These are phyloP conservation scores for Penicillium sp. DNA, from an alignment of 2,329 filamentous ascomycete species.

Conservation along the genomic window DNA sequence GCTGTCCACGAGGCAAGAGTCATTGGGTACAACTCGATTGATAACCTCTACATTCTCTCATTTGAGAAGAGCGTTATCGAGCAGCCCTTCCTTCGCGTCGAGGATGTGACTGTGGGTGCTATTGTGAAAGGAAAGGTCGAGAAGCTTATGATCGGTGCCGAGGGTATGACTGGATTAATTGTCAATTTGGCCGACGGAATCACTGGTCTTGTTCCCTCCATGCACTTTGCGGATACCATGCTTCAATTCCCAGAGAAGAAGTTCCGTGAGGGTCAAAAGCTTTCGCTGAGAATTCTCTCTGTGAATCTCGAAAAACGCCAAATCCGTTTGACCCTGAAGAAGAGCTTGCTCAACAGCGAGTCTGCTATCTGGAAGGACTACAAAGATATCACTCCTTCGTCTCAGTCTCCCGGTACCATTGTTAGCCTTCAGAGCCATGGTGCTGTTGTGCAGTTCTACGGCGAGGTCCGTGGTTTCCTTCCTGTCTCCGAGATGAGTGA, in stretches of 20 bases:
- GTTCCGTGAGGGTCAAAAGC: conserved; percentile 79
- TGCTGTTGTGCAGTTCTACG: conserved; percentile 91
- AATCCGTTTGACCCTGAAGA: conserved; percentile 87
- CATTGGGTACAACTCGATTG: conserved; percentile 80
- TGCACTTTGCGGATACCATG: conserved; percentile 82
- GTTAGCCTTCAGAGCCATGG: conserved; percentile 75
- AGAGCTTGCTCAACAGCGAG: conserved; percentile 88
- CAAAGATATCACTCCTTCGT: conserved; percentile 68
- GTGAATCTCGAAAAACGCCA: conserved; percentile 72
- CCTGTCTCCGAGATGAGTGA: conserved; percentile 98
- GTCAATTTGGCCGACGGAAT: conserved; percentile 84
- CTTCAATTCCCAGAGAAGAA: conserved; percentile 95
- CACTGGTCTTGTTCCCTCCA: conserved; percentile 80
- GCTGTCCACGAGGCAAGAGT: conserved; percentile 79
- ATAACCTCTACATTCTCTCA: conserved; percentile 81
- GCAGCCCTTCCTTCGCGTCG: conserved; percentile 84
- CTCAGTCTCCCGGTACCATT: conserved; percentile 81
- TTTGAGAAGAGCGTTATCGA: conserved; percentile 78
- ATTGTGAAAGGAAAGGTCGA: conserved; percentile 80
- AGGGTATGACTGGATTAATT: conserved; percentile 77
- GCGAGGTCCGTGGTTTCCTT: conserved; percentile 76
- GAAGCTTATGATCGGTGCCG: conserved; percentile 73
- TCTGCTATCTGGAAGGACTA: conserved; percentile 74
- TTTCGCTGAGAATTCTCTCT: conserved; percentile 83
- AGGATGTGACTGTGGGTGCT: conserved; percentile 80